Evolutionary conservation across 257 asterid genomes (phyloP).

Genomic region (Salvia hispanica): DNA sequence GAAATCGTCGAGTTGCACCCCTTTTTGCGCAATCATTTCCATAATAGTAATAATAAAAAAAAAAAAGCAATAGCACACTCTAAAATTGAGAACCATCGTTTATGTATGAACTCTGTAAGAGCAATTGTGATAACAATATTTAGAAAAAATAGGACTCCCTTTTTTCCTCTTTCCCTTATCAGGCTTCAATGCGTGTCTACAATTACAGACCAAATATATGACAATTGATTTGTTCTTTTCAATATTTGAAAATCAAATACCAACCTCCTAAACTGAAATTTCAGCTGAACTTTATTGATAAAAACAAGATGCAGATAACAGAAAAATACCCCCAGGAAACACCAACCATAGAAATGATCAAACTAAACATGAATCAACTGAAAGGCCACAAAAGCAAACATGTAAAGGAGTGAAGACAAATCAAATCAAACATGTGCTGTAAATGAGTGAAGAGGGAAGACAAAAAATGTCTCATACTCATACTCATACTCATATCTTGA

Average conservation of each 20-base stretch:
- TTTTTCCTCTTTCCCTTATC: no score
- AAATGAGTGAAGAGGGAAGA: not conserved
- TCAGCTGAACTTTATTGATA: not conserved
- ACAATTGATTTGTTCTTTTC: no score
- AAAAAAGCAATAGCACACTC: not conserved
- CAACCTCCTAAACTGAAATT: not conserved
- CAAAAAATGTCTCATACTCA: not conserved
- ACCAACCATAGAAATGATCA: not conserved
- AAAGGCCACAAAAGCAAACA: not conserved
- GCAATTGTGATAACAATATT: not conserved
- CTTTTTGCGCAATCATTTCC: no score
- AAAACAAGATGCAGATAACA: not conserved
- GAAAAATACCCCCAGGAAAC: not conserved
- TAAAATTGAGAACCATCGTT: not conserved
- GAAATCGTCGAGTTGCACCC: no score
- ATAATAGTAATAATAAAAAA: no score
- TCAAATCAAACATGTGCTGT: not conserved
- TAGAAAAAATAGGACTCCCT: no score
- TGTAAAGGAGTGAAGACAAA: no score
- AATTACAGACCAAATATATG: no score
- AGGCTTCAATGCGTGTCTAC: no score
- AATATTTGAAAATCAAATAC: no score
- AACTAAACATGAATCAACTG: not conserved
- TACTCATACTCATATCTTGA: constrained; percentile 13
- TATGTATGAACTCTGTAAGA: not conserved